phyloP scores from a whole-genome alignment of 2,329 filamentous ascomycete genomes.

The Annulohypoxylon truncatum region DNA sequence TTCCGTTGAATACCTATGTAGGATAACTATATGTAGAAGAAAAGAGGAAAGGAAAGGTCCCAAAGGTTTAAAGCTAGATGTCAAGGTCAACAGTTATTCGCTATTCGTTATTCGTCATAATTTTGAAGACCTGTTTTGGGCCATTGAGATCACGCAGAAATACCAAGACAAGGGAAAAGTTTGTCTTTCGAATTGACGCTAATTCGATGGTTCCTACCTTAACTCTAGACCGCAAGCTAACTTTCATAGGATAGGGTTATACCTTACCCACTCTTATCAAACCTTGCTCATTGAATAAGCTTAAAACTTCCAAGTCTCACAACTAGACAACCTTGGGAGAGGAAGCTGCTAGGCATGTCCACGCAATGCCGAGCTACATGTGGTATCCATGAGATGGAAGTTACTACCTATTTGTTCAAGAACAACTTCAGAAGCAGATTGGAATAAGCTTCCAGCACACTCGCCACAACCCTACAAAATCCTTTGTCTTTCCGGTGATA shows the following conservation, averaged over 20 bases:
- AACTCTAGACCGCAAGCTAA: conserved; percentile 15
- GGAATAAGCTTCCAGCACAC: background rate
- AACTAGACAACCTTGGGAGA: background rate
- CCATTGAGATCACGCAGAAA: conserved; percentile 19
- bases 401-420: background rate
- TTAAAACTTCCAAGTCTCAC: background rate
- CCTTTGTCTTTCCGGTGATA: background rate
- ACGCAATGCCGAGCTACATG: background rate
- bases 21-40: background rate
- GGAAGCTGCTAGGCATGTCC: background rate
- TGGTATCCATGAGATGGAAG: background rate
- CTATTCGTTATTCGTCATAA: background rate
- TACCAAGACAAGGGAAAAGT: conserved; percentile 25
- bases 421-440: background rate
- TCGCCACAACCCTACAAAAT: background rate
- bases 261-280: conserved; percentile 8
- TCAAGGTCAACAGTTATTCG: background rate
- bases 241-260: conserved; percentile 1
- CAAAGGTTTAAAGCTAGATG: background rate
- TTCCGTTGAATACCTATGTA: background rate
- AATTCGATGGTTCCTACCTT: conserved; percentile 15
- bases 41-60: background rate
- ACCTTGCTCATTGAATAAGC: background rate
- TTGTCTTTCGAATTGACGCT: conserved; percentile 18
- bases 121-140: background rate